Evolutionary conservation across 2,329 filamentous ascomycete species (phyloP).

Genomic region (Fusarium keratoplasticum): DNA sequence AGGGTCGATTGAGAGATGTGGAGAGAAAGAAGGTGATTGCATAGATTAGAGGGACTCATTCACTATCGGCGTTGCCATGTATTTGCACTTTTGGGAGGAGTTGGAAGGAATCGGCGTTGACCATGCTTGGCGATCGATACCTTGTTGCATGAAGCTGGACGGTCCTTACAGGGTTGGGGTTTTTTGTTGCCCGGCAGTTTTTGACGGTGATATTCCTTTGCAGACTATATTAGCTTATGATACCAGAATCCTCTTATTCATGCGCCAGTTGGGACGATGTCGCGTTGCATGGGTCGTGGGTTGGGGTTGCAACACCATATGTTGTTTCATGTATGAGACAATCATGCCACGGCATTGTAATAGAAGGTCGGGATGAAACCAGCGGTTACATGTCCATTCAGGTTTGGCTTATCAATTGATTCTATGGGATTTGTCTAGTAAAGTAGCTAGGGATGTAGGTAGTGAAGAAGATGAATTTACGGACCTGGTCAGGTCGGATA

Average conservation of each 20-base stretch:
- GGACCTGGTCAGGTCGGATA: slow-evolving; percentile 38
- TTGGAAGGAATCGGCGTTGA: slow-evolving; percentile 8
- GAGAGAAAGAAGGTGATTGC: slow-evolving; percentile 39
- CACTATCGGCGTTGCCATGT: slow-evolving; percentile 3
- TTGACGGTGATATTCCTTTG: neutral
- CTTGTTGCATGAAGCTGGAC: slow-evolving; percentile 17
- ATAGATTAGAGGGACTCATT: slow-evolving; percentile 11
- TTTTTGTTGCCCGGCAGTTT: slow-evolving; percentile 12
- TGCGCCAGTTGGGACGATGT: slow-evolving; percentile 15
- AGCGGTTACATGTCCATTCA: slow-evolving; percentile 18
- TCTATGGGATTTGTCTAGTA: slow-evolving; percentile 27
- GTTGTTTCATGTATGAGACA: slow-evolving; percentile 36
- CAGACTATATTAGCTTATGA: slow-evolving; percentile 30
- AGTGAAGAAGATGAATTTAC: slow-evolving; percentile 33
- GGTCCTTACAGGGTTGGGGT: slow-evolving; percentile 23
- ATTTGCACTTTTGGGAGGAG: slow-evolving; percentile 10
- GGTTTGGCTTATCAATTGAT: slow-evolving; percentile 21
- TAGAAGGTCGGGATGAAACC: slow-evolving; percentile 1
- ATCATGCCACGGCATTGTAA: slow-evolving; percentile 18
- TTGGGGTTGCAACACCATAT: slow-evolving; percentile 23
- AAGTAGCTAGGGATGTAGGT: neutral
- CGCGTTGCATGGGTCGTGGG: slow-evolving; percentile 28
- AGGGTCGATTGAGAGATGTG: slow-evolving; percentile 46
- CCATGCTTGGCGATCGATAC: slow-evolving; percentile 2
- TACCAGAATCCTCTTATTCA: slow-evolving; percentile 32